phyloP scores from a whole-genome alignment of 768 basidiomycete species.

The Cantharellus anzutake region DNA sequence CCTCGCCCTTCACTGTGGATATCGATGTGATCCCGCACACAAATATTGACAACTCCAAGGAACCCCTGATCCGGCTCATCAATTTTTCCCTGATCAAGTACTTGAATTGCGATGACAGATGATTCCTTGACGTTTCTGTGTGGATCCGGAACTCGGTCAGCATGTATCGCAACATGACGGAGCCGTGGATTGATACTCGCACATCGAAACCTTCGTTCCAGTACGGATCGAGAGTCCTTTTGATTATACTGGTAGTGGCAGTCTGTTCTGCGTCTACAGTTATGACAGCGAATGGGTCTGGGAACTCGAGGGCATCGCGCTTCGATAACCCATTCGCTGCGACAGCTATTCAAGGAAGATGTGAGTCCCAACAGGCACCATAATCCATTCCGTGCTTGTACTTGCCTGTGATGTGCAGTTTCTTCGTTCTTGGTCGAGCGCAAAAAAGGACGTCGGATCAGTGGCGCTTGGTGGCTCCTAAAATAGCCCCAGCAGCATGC shows the following conservation, averaged over 20 bases:
- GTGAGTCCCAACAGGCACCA: background rate
- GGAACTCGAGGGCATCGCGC: slow-evolving; percentile 88
- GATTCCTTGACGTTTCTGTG: slow-evolving; percentile 84
- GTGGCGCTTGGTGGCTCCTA: background rate
- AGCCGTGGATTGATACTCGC: slow-evolving; percentile 25
- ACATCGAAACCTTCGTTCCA: slow-evolving; percentile 99
- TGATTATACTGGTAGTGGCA: slow-evolving; percentile 90
- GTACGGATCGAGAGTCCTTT: slow-evolving; percentile 86
- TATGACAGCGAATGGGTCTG: slow-evolving; percentile 96
- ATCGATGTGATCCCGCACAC: slow-evolving; percentile 79
- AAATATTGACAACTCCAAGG: slow-evolving; percentile 90
- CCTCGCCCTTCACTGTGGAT: slow-evolving; percentile 86
- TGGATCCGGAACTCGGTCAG: slow-evolving; percentile 2
- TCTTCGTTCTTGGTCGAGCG: slow-evolving; percentile 9
- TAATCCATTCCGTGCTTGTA: too few relatives aligned
- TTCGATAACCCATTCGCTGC: slow-evolving; percentile 88
- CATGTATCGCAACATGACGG: background rate
- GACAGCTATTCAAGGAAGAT: slow-evolving; percentile 44
- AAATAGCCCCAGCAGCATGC: background rate
- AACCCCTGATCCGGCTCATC: slow-evolving; percentile 97
- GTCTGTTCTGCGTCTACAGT: slow-evolving; percentile 98
- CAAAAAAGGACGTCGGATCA: background rate
- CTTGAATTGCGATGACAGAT: slow-evolving; percentile 94
- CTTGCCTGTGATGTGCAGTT: slow-evolving; percentile 10
- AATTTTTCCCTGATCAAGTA: slow-evolving; percentile 98